These are phyloP conservation scores for Tolypocladium tropicale DNA, from an alignment of 2,329 filamentous ascomycete species.

Conservation along the genomic window DNA sequence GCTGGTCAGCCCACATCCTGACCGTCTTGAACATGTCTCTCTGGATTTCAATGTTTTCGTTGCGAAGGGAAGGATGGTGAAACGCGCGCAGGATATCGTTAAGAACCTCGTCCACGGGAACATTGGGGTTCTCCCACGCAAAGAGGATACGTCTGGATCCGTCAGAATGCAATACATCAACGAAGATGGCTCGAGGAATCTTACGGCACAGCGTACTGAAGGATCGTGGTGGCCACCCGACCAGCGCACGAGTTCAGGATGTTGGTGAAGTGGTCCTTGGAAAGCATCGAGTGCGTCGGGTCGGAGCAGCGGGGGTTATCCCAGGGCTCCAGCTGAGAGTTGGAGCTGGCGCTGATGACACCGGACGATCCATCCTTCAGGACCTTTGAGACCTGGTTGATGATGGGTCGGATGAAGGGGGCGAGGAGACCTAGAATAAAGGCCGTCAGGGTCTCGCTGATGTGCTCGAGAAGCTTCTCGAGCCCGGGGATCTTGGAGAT, in stretches of 20 bases:
- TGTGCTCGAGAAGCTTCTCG: conserved; percentile 82
- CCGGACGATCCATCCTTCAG: conserved; percentile 78
- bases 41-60: conserved; percentile 69
- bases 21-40: conserved; percentile 83
- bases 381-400: conserved; percentile 72
- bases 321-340: conserved; percentile 73
- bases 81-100: conserved; percentile 74
- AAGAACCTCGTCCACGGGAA: conserved; percentile 74
- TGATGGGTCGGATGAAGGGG: conserved; percentile 86
- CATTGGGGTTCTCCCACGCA: conserved; percentile 81
- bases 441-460: conserved; percentile 83
- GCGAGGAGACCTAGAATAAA: conserved; percentile 87
- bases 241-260: conserved; percentile 69
- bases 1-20: conserved; percentile 65
- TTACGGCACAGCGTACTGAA: conserved; percentile 79
- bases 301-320: conserved; percentile 64
- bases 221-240: conserved; percentile 59
- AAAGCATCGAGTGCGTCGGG: conserved; percentile 73
- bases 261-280: conserved; percentile 79
- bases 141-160: conserved; percentile 61
- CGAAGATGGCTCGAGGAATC: conserved; percentile 13
- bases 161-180: background rate
- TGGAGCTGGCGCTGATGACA: conserved; percentile 55
- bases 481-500: conserved; percentile 90
- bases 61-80: conserved; percentile 79